Base-by-base conservation (phyloP, 2,329 filamentous ascomycete species). In the Septoria linicola region DNA sequence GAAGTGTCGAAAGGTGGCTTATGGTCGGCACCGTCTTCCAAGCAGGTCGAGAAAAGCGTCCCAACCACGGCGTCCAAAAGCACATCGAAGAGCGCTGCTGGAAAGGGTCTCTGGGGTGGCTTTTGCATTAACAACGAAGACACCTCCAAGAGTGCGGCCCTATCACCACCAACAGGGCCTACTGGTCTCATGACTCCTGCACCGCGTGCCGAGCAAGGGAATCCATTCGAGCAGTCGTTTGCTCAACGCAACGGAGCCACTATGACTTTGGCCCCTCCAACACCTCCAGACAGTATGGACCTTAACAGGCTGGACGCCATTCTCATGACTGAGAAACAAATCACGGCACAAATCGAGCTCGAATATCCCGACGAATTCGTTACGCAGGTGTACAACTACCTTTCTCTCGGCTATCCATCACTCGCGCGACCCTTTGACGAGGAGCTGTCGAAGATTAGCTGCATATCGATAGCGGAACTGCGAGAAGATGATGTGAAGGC, bases 311-410 rank as follows among this genome's bases (percentile, higher is more conserved):
- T 77, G 50, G 68, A 73, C 31, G 65, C 67, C 45, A 69, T 76
- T 23, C 68, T 76, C 36, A 66, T 65, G 27, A 60, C 66, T 4
- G 74, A 78, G 56, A 68, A 72, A 73, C 66, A 72, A 8, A 59
- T 70, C 25, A 66, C 68, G 41, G 54, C 59, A 3, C 45, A 64
- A 13, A 76, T 83, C 35, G 71, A 77, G 21, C 68, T 72, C 25
- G 90, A 96, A 69, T 95, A 93, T 63, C 78, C 85, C 54, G 89
- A 96, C 67, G 77, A 77, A 3, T 96, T 96, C 67, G 83, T 96
- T 49, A 96, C 91, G 0, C 92, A 97, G 70, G 91, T 97, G 6
- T 97, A 95, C 78, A 96, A 97, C 70, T 97, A 97, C 70, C 78
- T 97, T 13, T 95, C 89, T 0, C 79, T 97, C 4, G 92, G 92